A percentile compares a stretch with the other conserved stretches of the same genome.
Evolutionary conservation across 164 flowering plant genomes (phyloP).

Genomic region (Nymphaea thermarum): DNA sequence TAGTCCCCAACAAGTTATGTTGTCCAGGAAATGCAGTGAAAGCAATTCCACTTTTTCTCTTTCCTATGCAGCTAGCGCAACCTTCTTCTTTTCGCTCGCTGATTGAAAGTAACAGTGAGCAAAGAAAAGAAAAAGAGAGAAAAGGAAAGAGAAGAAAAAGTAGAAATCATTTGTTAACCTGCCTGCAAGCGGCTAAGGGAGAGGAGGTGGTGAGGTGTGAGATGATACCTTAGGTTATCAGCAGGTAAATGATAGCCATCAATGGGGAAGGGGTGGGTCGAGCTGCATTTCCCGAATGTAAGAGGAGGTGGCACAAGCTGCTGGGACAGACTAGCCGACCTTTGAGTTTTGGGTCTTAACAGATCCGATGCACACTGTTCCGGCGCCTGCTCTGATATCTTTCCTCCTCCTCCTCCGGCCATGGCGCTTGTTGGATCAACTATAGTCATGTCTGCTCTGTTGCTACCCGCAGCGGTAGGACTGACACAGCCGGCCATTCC

Average conservation of each 20-base stretch:
- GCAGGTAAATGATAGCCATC: conserved; percentile 13
- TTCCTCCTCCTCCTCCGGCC: neutral
- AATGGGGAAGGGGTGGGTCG: conserved; percentile 11
- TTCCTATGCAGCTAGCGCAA: no score
- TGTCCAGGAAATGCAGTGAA: no score
- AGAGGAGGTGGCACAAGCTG: conserved; percentile 24
- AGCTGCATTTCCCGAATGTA: neutral
- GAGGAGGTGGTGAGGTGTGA: no score
- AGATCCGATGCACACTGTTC: conserved; percentile 48
- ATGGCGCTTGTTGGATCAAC: neutral
- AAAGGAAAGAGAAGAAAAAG: neutral
- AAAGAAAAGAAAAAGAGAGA: neutral
- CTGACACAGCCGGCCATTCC: neutral
- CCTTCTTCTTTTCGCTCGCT: no score
- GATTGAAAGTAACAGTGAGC: neutral
- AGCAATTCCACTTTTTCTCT: no score
- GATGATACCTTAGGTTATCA: conserved; percentile 45
- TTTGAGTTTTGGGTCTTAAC: conserved; percentile 44
- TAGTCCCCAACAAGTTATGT: no score
- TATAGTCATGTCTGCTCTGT: neutral
- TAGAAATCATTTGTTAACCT: neutral
- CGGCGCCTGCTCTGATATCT: conserved; percentile 10
- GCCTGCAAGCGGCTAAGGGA: neutral
- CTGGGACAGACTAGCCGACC: conserved; percentile 26
- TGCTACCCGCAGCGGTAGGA: neutral